Conservation (phyloP, 441 rosid species). For the Jatropha multifida region DNA sequence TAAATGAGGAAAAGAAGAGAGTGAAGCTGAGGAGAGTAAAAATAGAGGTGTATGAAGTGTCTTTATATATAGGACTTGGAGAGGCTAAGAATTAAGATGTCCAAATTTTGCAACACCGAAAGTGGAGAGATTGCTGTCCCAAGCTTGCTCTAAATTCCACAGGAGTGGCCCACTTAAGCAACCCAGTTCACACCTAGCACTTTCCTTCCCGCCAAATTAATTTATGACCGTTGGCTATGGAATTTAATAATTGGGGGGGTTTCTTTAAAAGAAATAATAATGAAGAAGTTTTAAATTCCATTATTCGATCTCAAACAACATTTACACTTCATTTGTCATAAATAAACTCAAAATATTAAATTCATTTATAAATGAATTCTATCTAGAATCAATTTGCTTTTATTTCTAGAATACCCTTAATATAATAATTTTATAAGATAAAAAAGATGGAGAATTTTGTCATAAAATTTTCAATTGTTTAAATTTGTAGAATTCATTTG, state of each 20-base stretch:
- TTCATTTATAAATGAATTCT: no score
- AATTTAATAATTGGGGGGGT: background rate
- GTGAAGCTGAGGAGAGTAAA: conserved; percentile 35
- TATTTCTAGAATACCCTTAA: no score
- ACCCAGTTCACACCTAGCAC: conserved; percentile 27
- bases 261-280: no score
- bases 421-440: no score
- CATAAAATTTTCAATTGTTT: no score
- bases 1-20: conserved; percentile 4
- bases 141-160: conserved; percentile 60
- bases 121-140: conserved; percentile 53
- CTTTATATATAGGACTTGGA: conserved; percentile 34
- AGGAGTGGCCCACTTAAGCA: conserved; percentile 42
- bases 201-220: conserved; percentile 37
- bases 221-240: conserved; percentile 27
- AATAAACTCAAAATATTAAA: no score
- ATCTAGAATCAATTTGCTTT: no score
- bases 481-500: no score
- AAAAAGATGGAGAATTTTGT: no score
- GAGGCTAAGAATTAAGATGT: background rate
- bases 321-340: no score
- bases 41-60: conserved; percentile 27
- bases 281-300: no score
- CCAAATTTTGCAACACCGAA: conserved; percentile 52
- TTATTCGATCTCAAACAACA: no score